Conservation (phyloP, 2,329 filamentous ascomycete genomes). For the Samsoniella hepiali region DNA sequence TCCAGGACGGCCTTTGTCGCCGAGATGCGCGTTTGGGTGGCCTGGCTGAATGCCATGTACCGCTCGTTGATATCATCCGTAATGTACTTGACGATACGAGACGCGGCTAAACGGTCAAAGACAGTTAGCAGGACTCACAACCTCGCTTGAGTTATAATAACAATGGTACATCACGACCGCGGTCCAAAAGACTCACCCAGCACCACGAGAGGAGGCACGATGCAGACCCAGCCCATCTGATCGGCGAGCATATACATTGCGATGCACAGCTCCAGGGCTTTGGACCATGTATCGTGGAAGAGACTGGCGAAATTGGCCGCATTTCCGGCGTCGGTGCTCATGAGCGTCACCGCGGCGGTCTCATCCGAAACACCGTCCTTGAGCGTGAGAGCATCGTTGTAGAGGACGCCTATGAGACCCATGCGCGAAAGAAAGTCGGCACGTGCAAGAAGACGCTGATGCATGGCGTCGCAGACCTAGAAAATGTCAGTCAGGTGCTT, state of each 20-base stretch:
- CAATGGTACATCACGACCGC: too few species aligned
- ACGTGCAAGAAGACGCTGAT: constrained; percentile 1
- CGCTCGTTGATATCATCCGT: constrained; percentile 18
- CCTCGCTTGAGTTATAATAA: neutral
- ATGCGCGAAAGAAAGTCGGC: constrained; percentile 6
- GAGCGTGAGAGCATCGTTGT: constrained; percentile 19
- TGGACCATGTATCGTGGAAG: constrained; percentile 16
- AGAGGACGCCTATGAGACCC: constrained; percentile 18
- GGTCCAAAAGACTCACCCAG: neutral
- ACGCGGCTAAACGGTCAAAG: neutral
- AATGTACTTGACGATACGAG: constrained; percentile 13
- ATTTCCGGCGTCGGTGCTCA: constrained; percentile 18
- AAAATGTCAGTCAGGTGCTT: neutral
- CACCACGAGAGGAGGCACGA: constrained; percentile 9
- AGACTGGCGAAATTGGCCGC: neutral
- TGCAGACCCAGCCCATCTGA: constrained; percentile 15
- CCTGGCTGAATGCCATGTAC: constrained; percentile 15
- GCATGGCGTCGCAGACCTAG: constrained; percentile 16
- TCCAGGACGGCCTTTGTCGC: constrained; percentile 19
- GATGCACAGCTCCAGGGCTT: constrained; percentile 9
- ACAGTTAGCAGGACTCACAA: neutral
- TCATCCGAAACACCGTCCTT: constrained; percentile 17
- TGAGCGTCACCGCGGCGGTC: constrained; percentile 20
- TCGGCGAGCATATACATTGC: constrained; percentile 14
- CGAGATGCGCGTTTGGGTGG: constrained; percentile 12